Evolutionary conservation across 257 asterid genomes (phyloP).

Genomic region (Prunella vulgaris): DNA sequence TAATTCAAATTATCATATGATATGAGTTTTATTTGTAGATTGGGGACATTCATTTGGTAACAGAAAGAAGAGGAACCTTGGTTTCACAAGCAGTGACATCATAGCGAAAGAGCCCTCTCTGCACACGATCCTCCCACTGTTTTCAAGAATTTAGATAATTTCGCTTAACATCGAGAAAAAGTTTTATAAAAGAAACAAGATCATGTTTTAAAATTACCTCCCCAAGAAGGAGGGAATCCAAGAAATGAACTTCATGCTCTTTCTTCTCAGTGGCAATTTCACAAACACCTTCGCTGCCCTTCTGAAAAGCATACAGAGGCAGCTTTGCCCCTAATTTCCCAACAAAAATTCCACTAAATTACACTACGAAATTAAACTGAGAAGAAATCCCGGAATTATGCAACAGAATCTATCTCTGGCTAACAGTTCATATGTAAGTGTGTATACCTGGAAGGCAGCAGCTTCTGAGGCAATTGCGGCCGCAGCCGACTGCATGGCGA

Average conservation of each 20-base stretch:
- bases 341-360: conserved; percentile 16
- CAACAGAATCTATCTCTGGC: too few relatives aligned
- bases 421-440: too few relatives aligned
- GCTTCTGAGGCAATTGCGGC: conserved; percentile 72
- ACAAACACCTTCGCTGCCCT: conserved; percentile 22
- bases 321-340: conserved; percentile 57
- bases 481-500: conserved; percentile 80
- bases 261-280: conserved; percentile 32
- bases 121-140: conserved; percentile 96
- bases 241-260: conserved; percentile 51
- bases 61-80: conserved; percentile 44
- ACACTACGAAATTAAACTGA: neutral
- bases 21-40: neutral
- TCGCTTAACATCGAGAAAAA: neutral
- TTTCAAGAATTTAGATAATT: conserved; percentile 18
- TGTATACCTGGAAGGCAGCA: conserved; percentile 74
- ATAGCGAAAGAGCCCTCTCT: conserved; percentile 92
- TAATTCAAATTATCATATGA: neutral
- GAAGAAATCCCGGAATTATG: too few relatives aligned
- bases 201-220: conserved; percentile 37
- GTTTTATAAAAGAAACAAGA: neutral
- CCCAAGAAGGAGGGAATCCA: conserved; percentile 68
- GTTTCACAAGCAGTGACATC: conserved; percentile 98
- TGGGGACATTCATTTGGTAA: too few relatives aligned
- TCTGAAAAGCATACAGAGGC: conserved; percentile 70